Base-by-base conservation (phyloP, 129 eudicot species). In the Apium graveolens region DNA sequence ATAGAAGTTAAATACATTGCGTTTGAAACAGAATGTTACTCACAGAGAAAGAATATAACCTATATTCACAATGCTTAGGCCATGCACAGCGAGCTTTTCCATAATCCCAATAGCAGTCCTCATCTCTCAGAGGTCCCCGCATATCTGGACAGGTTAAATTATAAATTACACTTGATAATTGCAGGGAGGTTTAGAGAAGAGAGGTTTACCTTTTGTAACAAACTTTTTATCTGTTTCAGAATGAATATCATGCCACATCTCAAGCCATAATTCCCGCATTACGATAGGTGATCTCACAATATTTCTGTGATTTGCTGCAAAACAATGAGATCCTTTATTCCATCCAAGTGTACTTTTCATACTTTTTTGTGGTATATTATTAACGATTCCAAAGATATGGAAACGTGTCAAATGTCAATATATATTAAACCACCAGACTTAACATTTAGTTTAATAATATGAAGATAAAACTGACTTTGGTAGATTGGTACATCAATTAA, bases 191-290 rank as follows among this genome's bases (percentile, higher is more conserved):
- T 32, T 21, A 78, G 55, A 77, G 75, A 77, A 55, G 62, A 31
- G 70, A 76, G 35, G 73, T 31, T 21, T 12, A 91, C 98, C 96
- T 88, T 93, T 93, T 24, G 95, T 91, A 78, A 93, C 98, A 86
- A 93, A 93, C 38, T 93, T 89, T 32, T 87, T 82, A 78, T 80
- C 87, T 82, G 88, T 92, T 77, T 91, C 90, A 0, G 98, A 93
- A 84, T 94, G 98, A 80, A 83, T 88, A 84, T 94, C 98, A 84
- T 94, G 98, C 97, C 98, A 94, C 92, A 91, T 90, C 89, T 94
- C 98, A 70, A 94, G 98, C 98, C 98, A 91, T 76, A 94, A 80
- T 83, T 94, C 98, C 80, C 98, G 89, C 97, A 94, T 94, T 21
- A 94, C 83, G 74, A 83, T 89, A 79, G 98, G 86, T 46, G 93